Evolutionary conservation across 2,329 filamentous ascomycete genomes (phyloP).

Genomic region (Ophiosphaerella narmari): DNA sequence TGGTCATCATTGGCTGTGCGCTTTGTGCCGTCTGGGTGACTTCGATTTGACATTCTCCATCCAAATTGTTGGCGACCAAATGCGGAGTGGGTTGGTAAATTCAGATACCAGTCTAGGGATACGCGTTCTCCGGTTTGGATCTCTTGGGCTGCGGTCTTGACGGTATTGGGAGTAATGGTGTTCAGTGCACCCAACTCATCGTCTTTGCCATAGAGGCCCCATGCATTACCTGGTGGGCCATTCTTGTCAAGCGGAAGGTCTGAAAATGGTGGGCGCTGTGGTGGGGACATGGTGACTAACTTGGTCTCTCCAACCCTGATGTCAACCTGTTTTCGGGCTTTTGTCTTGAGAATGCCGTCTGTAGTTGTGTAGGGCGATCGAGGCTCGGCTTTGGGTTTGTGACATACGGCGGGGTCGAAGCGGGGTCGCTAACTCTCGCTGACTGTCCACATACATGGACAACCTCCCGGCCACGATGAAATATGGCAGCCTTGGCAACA

Average conservation of each 20-base stretch:
- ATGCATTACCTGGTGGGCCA: conserved; percentile 60
- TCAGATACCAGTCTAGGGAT: conserved; percentile 49
- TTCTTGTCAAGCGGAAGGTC: conserved; percentile 56
- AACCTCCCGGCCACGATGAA: not conserved
- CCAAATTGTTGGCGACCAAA: conserved; percentile 42
- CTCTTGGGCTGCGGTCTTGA: conserved; percentile 51
- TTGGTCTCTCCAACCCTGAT: too few relatives aligned
- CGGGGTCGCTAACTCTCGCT: conserved; percentile 21
- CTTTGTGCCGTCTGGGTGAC: conserved; percentile 33
- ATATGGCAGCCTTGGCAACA: not conserved
- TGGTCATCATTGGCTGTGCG: conserved; percentile 45
- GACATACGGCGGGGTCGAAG: conserved; percentile 28
- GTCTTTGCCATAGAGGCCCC: conserved; percentile 58
- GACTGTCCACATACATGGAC: conserved; percentile 7
- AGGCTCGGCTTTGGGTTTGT: conserved; percentile 6
- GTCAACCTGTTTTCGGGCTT: too few relatives aligned
- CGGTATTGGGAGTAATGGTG: conserved; percentile 55
- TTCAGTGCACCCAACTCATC: conserved; percentile 62
- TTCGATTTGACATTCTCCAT: conserved; percentile 33
- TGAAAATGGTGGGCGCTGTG: conserved; percentile 47
- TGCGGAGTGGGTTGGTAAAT: conserved; percentile 45
- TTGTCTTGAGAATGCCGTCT: not conserved
- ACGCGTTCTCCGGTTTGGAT: conserved; percentile 50
- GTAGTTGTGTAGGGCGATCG: not conserved
- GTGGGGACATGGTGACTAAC: conserved; percentile 18